Evolutionary conservation across 208 protist species (phyloP).

Genomic region (Trypanosoma vivax): DNA sequence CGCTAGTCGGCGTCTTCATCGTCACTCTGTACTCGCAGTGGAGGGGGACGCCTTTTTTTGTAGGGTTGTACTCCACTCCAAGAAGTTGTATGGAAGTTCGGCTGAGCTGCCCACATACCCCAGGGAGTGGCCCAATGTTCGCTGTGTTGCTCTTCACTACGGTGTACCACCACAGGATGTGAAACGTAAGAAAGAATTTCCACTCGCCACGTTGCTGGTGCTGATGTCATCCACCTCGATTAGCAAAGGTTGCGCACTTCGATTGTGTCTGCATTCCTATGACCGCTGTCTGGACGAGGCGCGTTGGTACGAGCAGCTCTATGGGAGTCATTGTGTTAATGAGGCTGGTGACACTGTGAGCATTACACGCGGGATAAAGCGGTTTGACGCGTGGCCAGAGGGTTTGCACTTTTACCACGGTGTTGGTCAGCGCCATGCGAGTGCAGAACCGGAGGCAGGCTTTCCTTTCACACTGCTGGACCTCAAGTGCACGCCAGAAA

Average conservation of each 20-base stretch:
- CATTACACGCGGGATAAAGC: conserved; percentile 41
- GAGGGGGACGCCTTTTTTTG: conserved; percentile 77
- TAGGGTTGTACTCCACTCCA: conserved; percentile 40
- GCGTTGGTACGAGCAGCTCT: conserved; percentile 55
- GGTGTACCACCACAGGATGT: conserved; percentile 22
- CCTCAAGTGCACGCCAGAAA: conserved; percentile 42
- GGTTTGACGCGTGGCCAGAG: conserved; percentile 45
- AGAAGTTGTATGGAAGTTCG: not conserved
- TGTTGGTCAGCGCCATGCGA: conserved; percentile 53
- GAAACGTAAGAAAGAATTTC: conserved; percentile 12
- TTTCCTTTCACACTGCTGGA: conserved; percentile 77
- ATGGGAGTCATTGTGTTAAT: conserved; percentile 11
- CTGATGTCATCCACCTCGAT: conserved; percentile 56
- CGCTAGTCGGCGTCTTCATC: conserved; percentile 36
- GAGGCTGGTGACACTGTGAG: conserved; percentile 3
- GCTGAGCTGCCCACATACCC: conserved; percentile 10
- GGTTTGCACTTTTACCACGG: conserved; percentile 66
- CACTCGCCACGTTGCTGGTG: conserved; percentile 56
- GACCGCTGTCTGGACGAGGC: conserved; percentile 74
- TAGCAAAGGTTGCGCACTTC: conserved; percentile 36
- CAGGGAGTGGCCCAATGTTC: conserved; percentile 49
- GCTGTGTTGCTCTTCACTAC: conserved; percentile 80
- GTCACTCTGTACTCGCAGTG: conserved; percentile 76
- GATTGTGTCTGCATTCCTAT: conserved; percentile 72
- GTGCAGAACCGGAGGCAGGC: conserved; percentile 27